Evolutionary conservation across 805 yeast genomes (phyloP), one percentile per base, ranked within the genome.

Genomic region (Cyberlindnera mississippiensis): DNA sequence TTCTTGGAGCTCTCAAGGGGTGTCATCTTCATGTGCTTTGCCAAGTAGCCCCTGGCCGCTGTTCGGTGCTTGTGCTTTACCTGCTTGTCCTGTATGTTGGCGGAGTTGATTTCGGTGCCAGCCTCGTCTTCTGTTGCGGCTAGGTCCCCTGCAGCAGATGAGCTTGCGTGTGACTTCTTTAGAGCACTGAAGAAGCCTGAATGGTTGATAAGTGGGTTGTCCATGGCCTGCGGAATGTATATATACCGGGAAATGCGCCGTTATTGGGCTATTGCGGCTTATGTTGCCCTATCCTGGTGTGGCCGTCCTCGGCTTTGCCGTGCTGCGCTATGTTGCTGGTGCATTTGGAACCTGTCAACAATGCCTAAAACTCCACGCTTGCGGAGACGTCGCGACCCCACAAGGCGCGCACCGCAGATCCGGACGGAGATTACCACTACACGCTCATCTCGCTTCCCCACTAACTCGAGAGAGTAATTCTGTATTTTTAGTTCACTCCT

Each of bases 1-100:
- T 33, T 34, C 33, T 36, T 31, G 22, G 27, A 17, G 12, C n/a
- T 14, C 19, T 28, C 55, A 24, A 44, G 28, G 1, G 53, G 51
- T 3, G 58, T 50, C 55, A 49, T 50, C 6, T 47, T 37, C 11
- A 50, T 45, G 15, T 40, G 49, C 17, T 44, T 37, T 3, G 53
- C 15, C 28, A 53, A 45, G 12, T 35, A 30, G 15, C 40, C 40
- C 9, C 24, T 20, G 24, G 24, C 24, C 9, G 24, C 24, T 20
- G 24, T 20, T 6, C 24, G 24, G 24, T 20, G 15, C 10, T 12
- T 6, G 10, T 33, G 35, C 6, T 29, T 5, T 14, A 6, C 32
- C 12, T 28, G 30, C 6, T 14, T 12, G 30, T 28, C 30, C 12
- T 6, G 16, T 3, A 13, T 30, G 28, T 38, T 34, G 19, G 17